phyloP scores from a whole-genome alignment of 73 alveolate genomes.

The Symbiodinium pilosum region DNA sequence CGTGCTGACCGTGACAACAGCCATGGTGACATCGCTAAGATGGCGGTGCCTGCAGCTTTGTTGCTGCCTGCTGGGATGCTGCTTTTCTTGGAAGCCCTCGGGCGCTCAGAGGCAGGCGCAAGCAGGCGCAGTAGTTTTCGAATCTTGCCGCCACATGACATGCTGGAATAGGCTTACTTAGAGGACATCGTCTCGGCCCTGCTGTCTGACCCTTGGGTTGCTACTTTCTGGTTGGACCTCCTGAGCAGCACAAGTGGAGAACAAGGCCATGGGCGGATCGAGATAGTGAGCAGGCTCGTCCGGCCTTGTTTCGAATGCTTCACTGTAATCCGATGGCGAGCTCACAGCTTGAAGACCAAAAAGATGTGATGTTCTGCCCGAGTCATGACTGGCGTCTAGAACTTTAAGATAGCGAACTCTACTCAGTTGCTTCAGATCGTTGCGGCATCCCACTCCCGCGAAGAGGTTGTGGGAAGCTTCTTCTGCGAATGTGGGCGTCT shows the following conservation, averaged over 20 bases:
- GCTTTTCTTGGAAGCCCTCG: conserved; percentile 1
- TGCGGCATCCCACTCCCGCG: neutral
- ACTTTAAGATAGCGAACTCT: no score
- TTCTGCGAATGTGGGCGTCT: neutral
- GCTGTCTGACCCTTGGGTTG: neutral
- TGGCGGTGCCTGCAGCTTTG: conserved; percentile 16
- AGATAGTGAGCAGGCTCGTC: neutral
- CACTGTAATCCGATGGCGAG: no score
- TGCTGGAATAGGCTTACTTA: neutral
- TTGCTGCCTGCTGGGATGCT: neutral
- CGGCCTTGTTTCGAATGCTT: no score
- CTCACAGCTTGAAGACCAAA: no score
- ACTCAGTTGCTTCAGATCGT: neutral
- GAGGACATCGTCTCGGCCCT: neutral
- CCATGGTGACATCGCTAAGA: neutral
- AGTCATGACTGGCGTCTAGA: no score
- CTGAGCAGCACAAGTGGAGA: neutral
- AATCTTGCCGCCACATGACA: neutral
- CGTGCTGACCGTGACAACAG: no score
- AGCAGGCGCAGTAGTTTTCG: neutral
- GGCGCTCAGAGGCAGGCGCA: neutral
- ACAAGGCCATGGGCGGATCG: neutral
- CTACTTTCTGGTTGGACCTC: neutral
- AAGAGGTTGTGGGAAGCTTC: neutral
- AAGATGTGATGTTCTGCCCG: no score